These are phyloP conservation scores for Aspergillus intermedius DNA, from an alignment of 2,329 filamentous ascomycete genomes.

Conservation along the genomic window DNA sequence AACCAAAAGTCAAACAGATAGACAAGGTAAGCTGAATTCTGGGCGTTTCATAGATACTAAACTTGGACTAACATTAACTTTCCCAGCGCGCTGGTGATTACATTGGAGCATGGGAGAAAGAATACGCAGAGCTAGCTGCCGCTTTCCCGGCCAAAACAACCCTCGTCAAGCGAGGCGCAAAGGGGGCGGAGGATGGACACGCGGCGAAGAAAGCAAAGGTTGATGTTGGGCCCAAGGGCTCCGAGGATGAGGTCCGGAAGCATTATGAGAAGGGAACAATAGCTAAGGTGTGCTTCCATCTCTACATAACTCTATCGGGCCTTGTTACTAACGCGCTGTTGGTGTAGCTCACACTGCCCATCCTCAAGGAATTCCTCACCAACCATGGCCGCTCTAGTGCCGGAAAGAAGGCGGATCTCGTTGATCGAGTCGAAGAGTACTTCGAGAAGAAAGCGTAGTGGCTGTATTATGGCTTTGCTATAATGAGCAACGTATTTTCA, in stretches of 20 bases:
- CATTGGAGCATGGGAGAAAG: slow-evolving; percentile 67
- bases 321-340: neutral
- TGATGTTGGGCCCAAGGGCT: slow-evolving; percentile 18
- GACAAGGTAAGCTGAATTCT: slow-evolving; percentile 52
- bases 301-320: neutral
- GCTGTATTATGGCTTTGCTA: too few species aligned
- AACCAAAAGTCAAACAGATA: slow-evolving; percentile 80
- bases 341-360: slow-evolving; percentile 38
- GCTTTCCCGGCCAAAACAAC: slow-evolving; percentile 39
- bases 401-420: slow-evolving; percentile 47
- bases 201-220: slow-evolving; percentile 44
- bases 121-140: slow-evolving; percentile 55
- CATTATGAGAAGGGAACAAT: slow-evolving; percentile 39
- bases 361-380: slow-evolving; percentile 43
- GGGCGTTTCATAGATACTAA: neutral
- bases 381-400: slow-evolving; percentile 35
- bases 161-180: slow-evolving; percentile 42
- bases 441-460: slow-evolving; percentile 36
- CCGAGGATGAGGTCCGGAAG: slow-evolving; percentile 35
- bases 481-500: too few species aligned
- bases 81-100: slow-evolving; percentile 64
- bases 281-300: slow-evolving; percentile 27
- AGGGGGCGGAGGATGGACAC: slow-evolving; percentile 21
- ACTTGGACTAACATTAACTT: slow-evolving; percentile 1
- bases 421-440: slow-evolving; percentile 45